Evolutionary conservation across 2,329 filamentous ascomycete genomes (phyloP).

Genomic region (Diaporthe sp.): DNA sequence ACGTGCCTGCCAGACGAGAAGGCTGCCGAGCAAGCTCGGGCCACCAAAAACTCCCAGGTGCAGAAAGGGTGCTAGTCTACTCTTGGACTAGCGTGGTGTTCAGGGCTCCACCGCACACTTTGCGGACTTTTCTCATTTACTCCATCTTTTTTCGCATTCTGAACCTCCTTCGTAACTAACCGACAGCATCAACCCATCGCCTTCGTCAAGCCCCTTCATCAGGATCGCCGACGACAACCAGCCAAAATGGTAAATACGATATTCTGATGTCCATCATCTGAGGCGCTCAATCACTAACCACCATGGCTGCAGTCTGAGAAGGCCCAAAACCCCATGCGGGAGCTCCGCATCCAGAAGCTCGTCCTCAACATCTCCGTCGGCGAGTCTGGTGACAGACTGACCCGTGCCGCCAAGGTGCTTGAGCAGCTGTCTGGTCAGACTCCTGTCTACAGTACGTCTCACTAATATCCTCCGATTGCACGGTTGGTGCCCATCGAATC

Average conservation of each 20-base stretch:
- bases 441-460: slow-evolving; percentile 92
- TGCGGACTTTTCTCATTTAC: slow-evolving; percentile 34
- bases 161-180: slow-evolving; percentile 29
- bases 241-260: slow-evolving; percentile 54
- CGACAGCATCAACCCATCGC: slow-evolving; percentile 37
- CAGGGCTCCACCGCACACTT: slow-evolving; percentile 39
- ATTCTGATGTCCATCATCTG: background rate
- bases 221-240: slow-evolving; percentile 41
- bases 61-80: slow-evolving; percentile 40
- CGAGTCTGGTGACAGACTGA: slow-evolving; percentile 99
- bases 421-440: slow-evolving; percentile 99
- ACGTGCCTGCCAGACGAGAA: slow-evolving; percentile 25
- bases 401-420: slow-evolving; percentile 99
- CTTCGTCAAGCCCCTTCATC: slow-evolving; percentile 38
- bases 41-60: slow-evolving; percentile 39
- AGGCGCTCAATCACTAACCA: slow-evolving; percentile 46
- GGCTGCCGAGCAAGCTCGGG: slow-evolving; percentile 42
- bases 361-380: slow-evolving; percentile 99
- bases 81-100: slow-evolving; percentile 40
- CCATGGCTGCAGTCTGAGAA: slow-evolving; percentile 77
- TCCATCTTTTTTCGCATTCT: slow-evolving; percentile 32
- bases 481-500: background rate
- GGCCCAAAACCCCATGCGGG: slow-evolving; percentile 97
- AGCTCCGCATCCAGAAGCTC: slow-evolving; percentile 99
- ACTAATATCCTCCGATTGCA: too few species aligned